Base-by-base conservation (phyloP, 495 filamentous ascomycete genomes). In the Barbatosphaeria neglecta region DNA sequence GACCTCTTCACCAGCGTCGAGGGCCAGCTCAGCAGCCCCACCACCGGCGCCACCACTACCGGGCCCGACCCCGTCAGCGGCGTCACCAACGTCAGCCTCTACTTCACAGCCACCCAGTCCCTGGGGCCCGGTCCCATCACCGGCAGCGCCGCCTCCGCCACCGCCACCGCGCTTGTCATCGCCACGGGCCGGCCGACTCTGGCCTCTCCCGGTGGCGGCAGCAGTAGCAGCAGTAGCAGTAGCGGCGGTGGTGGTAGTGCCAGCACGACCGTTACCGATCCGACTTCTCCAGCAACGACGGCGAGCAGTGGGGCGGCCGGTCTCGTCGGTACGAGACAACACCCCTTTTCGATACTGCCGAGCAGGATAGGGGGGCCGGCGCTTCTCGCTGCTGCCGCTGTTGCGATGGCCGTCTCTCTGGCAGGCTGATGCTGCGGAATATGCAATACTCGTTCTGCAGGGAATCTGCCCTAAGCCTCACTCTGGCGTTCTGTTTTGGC, bases 101-200 rank as follows among this genome's bases (percentile, higher is more conserved):
- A 70, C 41, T 65, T 57, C 47, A 68, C 65, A 4, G 46, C 58
- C 0, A 63, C 39, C 10, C 50, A 49, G 0, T 37, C 44, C 15
- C 62, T 61, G 45, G 65, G 62, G 0, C 62, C 61, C 0, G 64
- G 67, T 4, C 22, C 40, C 8, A 65, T 68, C 45, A 70, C 64
- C 20, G 61, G 65, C 7, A 56, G 47, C 24, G 65, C 65, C 8
- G 53, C 61, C 31, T 47, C 48, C 6, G 65, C 65, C 3, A 63
- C 58, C 13, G 53, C 53, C 18, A 49, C 47, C n/a, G 20, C 20
- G 20, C 39, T 41, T 3, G 39, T 23, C 22, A 10, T 41, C 1
- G 39, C 39, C 2, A 48, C 37, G 20, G 43, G 43, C 23, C 28
- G 49, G 28, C 28, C 24, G n/a, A 23, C n/a, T 11, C 22, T 41